These are phyloP conservation scores for Debaryomyces fabryi DNA, from an alignment of 1,139 yeast genomes.

Conservation along the genomic window DNA sequence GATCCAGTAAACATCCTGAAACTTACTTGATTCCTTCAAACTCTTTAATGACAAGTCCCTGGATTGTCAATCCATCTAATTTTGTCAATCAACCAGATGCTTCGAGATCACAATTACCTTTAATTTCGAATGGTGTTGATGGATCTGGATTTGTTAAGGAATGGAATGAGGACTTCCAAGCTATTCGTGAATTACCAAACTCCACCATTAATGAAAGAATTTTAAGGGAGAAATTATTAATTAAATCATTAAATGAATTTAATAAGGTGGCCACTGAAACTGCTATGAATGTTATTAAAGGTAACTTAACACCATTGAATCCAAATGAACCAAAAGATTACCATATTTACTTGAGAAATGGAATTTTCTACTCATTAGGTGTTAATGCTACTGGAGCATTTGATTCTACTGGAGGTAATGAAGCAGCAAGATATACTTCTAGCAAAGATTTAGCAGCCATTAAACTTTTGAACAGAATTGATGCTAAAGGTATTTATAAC, in stretches of 20 bases:
- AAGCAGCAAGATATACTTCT: slow-evolving; percentile 82
- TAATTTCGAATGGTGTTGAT: slow-evolving; percentile 57
- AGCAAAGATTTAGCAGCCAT: slow-evolving; percentile 79
- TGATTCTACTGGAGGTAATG: slow-evolving; percentile 72
- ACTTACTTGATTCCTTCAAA: slow-evolving; percentile 63
- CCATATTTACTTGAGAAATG: slow-evolving; percentile 74
- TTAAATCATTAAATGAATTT: slow-evolving; percentile 77
- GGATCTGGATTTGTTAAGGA: slow-evolving; percentile 65
- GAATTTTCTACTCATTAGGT: slow-evolving; percentile 85
- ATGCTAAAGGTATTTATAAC: slow-evolving; percentile 64
- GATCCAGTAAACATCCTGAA: slow-evolving; percentile 55
- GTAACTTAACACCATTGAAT: slow-evolving; percentile 78
- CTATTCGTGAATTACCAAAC: slow-evolving; percentile 70
- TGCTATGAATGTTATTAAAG: slow-evolving; percentile 74
- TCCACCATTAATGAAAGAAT: slow-evolving; percentile 65
- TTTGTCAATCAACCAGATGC: slow-evolving; percentile 51
- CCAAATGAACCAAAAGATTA: slow-evolving; percentile 66
- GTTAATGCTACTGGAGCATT: slow-evolving; percentile 73
- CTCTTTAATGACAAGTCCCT: slow-evolving; percentile 67
- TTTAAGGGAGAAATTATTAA: slow-evolving; percentile 73
- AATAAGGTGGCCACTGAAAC: slow-evolving; percentile 76
- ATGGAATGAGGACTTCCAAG: slow-evolving; percentile 91
- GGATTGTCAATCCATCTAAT: slow-evolving; percentile 56
- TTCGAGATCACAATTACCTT: slow-evolving; percentile 63
- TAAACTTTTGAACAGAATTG: slow-evolving; percentile 67